Base-by-base conservation (phyloP, 768 basidiomycete species). In the Leccinum obscurum region DNA sequence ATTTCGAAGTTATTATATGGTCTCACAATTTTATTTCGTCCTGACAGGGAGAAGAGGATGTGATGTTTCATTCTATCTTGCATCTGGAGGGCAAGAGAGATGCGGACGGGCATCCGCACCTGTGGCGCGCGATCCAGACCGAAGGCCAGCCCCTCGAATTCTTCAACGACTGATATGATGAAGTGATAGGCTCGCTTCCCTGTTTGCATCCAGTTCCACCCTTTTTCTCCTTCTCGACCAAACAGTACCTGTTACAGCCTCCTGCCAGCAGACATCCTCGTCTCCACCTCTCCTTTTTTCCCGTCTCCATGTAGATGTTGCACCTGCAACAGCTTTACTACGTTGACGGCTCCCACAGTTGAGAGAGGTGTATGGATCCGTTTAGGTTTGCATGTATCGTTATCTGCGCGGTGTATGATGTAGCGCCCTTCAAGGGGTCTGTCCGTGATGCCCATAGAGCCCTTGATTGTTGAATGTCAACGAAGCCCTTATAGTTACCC, bases 41-140 rank as follows among this genome's bases (percentile, higher is more conserved):
- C 55, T 51, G 39, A 60, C 64, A 91, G 88, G 89, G 87, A 48
- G 74, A 76, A 2, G 81, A 85, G 62, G 87, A 89, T 62, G 82
- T 91, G 55, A 75, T 60, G 44, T 90, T 90, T 75, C 90, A 92
- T 70, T 89, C 88, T 3, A 70, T 92, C 48, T 85, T 83, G 24
- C 72, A 89, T 83, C 11, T 86, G 39, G 87, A 87, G 66, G 81
- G 80, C 44, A 72, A 79, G 60, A 71, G 72, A 55, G 78, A 81
- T 57, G 74, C 66, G 39, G 79, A 81, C 49, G 80, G 78, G 9
- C 80, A 78, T 28, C 83, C 86, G 2, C 81, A 77, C 13, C 79
- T 78, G 54, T 91, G 83, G 81, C 77, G 81, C 57, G 90, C 89
- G 10, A 81, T 92, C 63, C 89, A 91, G 63, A 80, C 78, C 2